Base-by-base conservation (phyloP, 2,329 filamentous ascomycete genomes). In the Helminthosporium solani region DNA sequence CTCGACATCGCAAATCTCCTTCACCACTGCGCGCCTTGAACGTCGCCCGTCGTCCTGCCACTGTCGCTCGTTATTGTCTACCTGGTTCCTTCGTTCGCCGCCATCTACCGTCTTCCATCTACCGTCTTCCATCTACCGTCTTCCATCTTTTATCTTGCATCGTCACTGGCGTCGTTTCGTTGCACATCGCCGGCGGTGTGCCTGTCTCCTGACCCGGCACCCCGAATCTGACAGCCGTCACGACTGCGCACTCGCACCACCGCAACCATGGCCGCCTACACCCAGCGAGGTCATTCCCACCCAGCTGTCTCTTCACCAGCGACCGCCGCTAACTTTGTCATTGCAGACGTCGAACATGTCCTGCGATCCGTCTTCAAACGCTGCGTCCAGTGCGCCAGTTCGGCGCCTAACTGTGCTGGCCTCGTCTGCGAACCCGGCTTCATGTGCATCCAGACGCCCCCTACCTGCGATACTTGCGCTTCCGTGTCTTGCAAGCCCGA, bases 381-480 rank as follows among this genome's bases (percentile, higher is more conserved):
- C 58, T 87, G 85, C 65, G 73, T 84, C 40, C 62, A 75, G 56
- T 87, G 85, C 64, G 74, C 76, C 8, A 52, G 49, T 7, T 60
- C 63, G 30, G 70, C 74, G 7, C 83, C 83, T 3, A 70, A 75
- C 18, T 87, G 85, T 65, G 82, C 82, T n/a, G 58, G 54, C 44
- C 48, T 61, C 40, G 49, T 66, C n/a, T 88, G 85, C 64, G 63
- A 70, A 1, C 52, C 64, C 3, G 76, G 74, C 58, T 69, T 83
- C 57, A 76, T 78, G 47, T 88, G 85, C 70, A 77, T 80, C 12
- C 76, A 85, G 57, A 76, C 78, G 38, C 76, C 77, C 25, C 75
- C 76, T 48, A 80, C 78, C 23, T 88, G 86, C 72, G 69, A 79
- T 46, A 56, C 66, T 33, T 89, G 86, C 66, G 76, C 83, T 4